These are phyloP conservation scores for Dothidotthia symphoricarpi DNA, from an alignment of 2,329 filamentous ascomycete genomes.

Conservation along the genomic window DNA sequence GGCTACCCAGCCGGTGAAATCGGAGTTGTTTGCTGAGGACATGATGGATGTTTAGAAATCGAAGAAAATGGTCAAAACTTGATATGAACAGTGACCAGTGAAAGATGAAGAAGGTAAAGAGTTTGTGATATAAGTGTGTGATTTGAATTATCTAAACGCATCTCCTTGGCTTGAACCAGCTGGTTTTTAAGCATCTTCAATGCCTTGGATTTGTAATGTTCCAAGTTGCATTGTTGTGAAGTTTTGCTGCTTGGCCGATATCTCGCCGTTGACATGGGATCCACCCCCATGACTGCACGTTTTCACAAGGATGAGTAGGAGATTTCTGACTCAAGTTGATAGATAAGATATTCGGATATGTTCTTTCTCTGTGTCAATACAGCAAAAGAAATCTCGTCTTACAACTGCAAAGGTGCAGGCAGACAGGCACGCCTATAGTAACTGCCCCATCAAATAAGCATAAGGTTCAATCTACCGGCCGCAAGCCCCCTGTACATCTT, in stretches of 20 bases:
- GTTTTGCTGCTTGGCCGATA: constrained; percentile 26
- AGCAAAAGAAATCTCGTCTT: too few species aligned
- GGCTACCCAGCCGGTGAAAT: constrained; percentile 59
- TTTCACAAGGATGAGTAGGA: too few species aligned
- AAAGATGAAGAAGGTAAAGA: background rate
- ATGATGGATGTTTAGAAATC: constrained; percentile 10
- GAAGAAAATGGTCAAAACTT: background rate
- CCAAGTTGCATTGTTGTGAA: constrained; percentile 12
- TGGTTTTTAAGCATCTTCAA: constrained; percentile 3
- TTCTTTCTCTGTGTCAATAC: too few species aligned
- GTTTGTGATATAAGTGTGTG: background rate
- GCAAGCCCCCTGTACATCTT: too few species aligned
- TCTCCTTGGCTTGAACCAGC: constrained; percentile 2
- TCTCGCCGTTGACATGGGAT: constrained; percentile 18
- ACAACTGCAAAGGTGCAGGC: too few species aligned
- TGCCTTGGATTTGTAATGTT: constrained; percentile 23
- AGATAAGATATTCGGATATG: too few species aligned
- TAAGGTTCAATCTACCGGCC: too few species aligned
- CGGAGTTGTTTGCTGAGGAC: constrained; percentile 30
- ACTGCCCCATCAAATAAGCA: too few species aligned
- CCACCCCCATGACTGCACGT: constrained; percentile 15
- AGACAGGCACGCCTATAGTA: too few species aligned
- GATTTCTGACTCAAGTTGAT: too few species aligned
- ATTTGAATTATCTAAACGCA: background rate
- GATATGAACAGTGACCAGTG: background rate